Conservation (phyloP, 2,329 filamentous ascomycete species). For the Phoma sp. region DNA sequence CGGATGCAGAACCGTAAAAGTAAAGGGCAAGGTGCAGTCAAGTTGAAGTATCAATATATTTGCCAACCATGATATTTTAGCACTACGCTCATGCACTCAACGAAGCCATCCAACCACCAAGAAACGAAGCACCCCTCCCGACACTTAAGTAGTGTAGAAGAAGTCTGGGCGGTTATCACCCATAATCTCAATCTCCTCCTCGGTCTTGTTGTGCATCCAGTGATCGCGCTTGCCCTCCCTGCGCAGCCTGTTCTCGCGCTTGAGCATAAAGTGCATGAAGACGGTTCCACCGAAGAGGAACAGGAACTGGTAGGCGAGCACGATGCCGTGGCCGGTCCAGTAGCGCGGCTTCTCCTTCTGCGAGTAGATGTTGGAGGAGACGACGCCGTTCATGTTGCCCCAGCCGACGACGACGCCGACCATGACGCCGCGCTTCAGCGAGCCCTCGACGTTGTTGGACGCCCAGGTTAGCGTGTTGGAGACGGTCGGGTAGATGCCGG, state of each 20-base stretch:
- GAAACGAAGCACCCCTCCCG: no score
- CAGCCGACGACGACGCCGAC: constrained; percentile 87
- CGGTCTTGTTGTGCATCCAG: constrained; percentile 69
- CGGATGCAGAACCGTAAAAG: no score
- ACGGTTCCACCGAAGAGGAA: constrained; percentile 75
- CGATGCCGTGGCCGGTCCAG: constrained; percentile 74
- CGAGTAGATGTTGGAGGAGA: constrained; percentile 80
- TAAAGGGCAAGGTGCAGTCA: no score
- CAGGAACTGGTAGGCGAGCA: constrained; percentile 74
- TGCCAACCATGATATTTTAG: constrained; percentile 5
- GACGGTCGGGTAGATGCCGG: constrained; percentile 88
- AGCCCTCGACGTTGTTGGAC: constrained; percentile 89
- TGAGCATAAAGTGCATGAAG: constrained; percentile 67
- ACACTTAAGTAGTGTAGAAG: constrained; percentile 65
- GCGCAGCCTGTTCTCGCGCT: constrained; percentile 72
- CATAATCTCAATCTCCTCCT: constrained; percentile 67
- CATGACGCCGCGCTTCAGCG: constrained; percentile 89
- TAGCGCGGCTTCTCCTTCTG: constrained; percentile 67
- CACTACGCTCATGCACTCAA: background rate
- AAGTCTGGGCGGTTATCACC: constrained; percentile 76
- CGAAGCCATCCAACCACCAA: background rate
- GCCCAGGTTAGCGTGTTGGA: constrained; percentile 88
- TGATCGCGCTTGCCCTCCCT: constrained; percentile 69
- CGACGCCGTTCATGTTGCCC: constrained; percentile 90
- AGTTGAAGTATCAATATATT: background rate